phyloP scores from a whole-genome alignment of 2,329 filamentous ascomycete genomes.

The Fusarium albidum region DNA sequence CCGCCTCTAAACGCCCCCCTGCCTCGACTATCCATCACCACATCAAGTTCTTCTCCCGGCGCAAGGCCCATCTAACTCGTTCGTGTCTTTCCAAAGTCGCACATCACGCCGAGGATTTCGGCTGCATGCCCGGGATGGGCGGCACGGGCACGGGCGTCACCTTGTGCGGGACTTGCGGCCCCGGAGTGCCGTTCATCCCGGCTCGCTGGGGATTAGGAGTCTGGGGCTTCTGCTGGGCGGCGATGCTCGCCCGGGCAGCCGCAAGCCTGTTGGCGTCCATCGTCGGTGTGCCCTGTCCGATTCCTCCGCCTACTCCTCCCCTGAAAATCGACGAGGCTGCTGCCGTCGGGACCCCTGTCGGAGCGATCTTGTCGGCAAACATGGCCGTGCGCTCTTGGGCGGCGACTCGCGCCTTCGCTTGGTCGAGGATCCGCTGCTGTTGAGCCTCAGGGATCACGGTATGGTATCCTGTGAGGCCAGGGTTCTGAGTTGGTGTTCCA shows the following conservation, averaged over 20 bases:
- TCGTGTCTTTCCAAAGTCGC: slow-evolving; percentile 1
- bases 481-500: slow-evolving; percentile 44
- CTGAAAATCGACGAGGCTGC: slow-evolving; percentile 52
- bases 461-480: slow-evolving; percentile 55
- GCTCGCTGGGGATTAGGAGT: slow-evolving; percentile 44
- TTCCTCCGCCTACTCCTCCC: slow-evolving; percentile 31
- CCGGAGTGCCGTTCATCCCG: slow-evolving; percentile 48
- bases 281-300: slow-evolving; percentile 31
- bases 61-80: slow-evolving; percentile 6
- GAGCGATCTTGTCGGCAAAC: slow-evolving; percentile 52
- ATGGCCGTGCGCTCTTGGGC: slow-evolving; percentile 53
- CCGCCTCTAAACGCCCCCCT: slow-evolving; percentile 40
- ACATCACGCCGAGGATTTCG: slow-evolving; percentile 37
- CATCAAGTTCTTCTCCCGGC: slow-evolving; percentile 10
- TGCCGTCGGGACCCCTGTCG: too few species aligned
- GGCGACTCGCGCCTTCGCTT: slow-evolving; percentile 57
- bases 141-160: slow-evolving; percentile 56
- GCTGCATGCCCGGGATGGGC: slow-evolving; percentile 50
- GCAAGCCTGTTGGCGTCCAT: slow-evolving; percentile 44
- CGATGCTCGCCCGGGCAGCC: slow-evolving; percentile 48
- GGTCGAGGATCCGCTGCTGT: slow-evolving; percentile 60
- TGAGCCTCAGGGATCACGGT: slow-evolving; percentile 59
- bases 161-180: slow-evolving; percentile 47
- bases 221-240: slow-evolving; percentile 47
- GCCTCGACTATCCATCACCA: slow-evolving; percentile 1